phyloP scores from a whole-genome alignment of 2,329 filamentous ascomycete species.

The Aspergillus proliferans region DNA sequence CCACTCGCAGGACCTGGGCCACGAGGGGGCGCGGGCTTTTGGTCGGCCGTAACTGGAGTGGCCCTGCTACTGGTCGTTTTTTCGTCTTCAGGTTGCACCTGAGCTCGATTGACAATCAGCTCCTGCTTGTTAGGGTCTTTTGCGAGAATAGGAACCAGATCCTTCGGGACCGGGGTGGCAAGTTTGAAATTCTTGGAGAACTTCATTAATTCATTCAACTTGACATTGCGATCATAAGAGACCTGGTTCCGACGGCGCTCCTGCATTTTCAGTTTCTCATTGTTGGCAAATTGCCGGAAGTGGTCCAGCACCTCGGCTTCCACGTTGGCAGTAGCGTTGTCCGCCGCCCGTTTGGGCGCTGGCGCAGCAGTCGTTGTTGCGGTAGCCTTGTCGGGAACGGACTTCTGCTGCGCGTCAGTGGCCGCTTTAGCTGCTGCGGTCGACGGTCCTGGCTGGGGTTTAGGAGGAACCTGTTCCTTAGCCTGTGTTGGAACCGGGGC shows the following conservation, averaged over 20 bases:
- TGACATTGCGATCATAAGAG: constrained; percentile 76
- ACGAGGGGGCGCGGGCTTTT: constrained; percentile 46
- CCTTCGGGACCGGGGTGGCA: constrained; percentile 81
- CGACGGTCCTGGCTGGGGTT: constrained; percentile 17
- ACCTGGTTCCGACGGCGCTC: constrained; percentile 52
- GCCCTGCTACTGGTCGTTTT: constrained; percentile 42
- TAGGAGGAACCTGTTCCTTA: constrained; percentile 18
- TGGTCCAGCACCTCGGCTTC: constrained; percentile 56
- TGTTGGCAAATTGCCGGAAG: constrained; percentile 59
- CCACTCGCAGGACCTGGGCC: constrained; percentile 41
- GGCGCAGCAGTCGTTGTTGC: constrained; percentile 43
- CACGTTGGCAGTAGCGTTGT: constrained; percentile 55
- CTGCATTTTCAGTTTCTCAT: constrained; percentile 55
- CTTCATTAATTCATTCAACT: constrained; percentile 88
- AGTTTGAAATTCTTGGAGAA: constrained; percentile 94
- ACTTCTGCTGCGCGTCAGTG: constrained; percentile 21
- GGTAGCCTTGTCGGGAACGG: constrained; percentile 15
- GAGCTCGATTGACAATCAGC: constrained; percentile 83
- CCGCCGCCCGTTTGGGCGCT: constrained; percentile 34
- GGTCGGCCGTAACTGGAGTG: constrained; percentile 39
- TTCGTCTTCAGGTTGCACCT: constrained; percentile 60
- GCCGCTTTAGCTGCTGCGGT: constrained; percentile 16
- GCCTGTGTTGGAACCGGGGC: constrained; percentile 21
- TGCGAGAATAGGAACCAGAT: constrained; percentile 88
- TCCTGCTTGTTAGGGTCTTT: constrained; percentile 95